Conservation (phyloP, 352 stramenopile species). For the Phytopythium oedochilum region DNA sequence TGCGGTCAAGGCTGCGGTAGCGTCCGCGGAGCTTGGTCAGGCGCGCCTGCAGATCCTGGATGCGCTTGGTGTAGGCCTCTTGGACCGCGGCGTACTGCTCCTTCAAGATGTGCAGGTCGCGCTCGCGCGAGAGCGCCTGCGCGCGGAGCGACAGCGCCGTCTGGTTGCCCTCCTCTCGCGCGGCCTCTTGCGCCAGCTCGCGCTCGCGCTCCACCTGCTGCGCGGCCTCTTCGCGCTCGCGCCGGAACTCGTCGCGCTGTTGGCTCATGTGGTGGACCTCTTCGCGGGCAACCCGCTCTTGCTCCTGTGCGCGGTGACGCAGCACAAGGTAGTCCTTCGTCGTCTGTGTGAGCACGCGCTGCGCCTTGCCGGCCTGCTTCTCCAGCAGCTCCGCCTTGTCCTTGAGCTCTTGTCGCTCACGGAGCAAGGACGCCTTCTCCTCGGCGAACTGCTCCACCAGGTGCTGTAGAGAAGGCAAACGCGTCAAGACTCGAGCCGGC, state of each 20-base stretch:
- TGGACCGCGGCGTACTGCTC: conserved; percentile 78
- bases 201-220: conserved; percentile 44
- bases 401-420: conserved; percentile 29
- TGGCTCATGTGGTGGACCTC: conserved; percentile 39
- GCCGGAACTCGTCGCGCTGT: conserved; percentile 27
- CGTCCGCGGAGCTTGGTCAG: conserved; percentile 53
- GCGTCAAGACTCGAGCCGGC: too few species aligned
- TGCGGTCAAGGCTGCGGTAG: conserved; percentile 60
- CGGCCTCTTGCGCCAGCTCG: conserved; percentile 33
- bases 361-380: conserved; percentile 44
- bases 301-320: conserved; percentile 60
- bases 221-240: conserved; percentile 35
- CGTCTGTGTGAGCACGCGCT: conserved; percentile 57
- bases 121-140: conserved; percentile 51
- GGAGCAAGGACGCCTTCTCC: conserved; percentile 47
- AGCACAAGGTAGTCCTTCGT: conserved; percentile 78
- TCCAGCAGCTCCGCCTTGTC: conserved; percentile 31
- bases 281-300: conserved; percentile 53
- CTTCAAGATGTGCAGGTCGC: conserved; percentile 66
- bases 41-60: conserved; percentile 64
- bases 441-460: conserved; percentile 50
- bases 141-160: conserved; percentile 49
- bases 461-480: too few species aligned
- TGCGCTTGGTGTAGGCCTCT: conserved; percentile 57
- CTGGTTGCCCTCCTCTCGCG: conserved; percentile 51